Evolutionary conservation across 495 filamentous ascomycete genomes (phyloP), one percentile per base, ranked within the genome.

Genomic region (Talaromyces stipitatus): DNA sequence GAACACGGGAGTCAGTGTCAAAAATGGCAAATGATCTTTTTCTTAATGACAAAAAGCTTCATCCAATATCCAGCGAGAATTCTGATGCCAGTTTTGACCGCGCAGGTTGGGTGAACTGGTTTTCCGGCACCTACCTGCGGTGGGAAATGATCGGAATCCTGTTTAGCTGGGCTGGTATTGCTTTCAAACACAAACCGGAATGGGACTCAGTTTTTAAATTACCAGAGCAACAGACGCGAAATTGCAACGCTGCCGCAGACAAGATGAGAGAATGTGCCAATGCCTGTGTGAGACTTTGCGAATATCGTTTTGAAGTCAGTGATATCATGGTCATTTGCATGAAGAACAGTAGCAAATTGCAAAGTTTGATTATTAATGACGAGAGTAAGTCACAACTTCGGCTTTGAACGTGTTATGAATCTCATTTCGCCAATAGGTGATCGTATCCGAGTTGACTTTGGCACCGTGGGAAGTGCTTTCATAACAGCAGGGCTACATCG

Each of bases 141-240:
- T 82, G 79, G 78, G 79, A 82, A 61, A 57, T 77, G 18, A 61
- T 79, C n/a, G 79, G 73, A 0, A 54, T 77, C 14, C 59, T 81
- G 0, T 73, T 76, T 14, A 55, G 66, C 11, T 62, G 70, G 36
- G 71, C 72, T 58, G 74, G 66, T 4, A 28, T 71, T 9, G 58
- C 64, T 24, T 60, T 62, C 5, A 54, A 60, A 54, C 65, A 61
- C 16, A 14, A 20, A 45, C 38, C 5, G 38, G 38, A 45, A 14
- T 45, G 38, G 38, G 38, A 45, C 16, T 20, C 38, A 18, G 8
- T 45, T 4, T 45, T 45, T 45, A 18, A 45, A 6, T 18, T 45
- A 10, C 38, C 38, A 5, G 38, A 45, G 16, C 38, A 45, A 14
- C 38, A 45, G 16, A 20, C 5, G 5, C 38, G 38, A 14, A 18